Percentiles rank a stretch among this genome's conserved stretches.
phyloP scores from a whole-genome alignment of 495 filamentous ascomycete species.

The Trichoderma orchidacearum region DNA sequence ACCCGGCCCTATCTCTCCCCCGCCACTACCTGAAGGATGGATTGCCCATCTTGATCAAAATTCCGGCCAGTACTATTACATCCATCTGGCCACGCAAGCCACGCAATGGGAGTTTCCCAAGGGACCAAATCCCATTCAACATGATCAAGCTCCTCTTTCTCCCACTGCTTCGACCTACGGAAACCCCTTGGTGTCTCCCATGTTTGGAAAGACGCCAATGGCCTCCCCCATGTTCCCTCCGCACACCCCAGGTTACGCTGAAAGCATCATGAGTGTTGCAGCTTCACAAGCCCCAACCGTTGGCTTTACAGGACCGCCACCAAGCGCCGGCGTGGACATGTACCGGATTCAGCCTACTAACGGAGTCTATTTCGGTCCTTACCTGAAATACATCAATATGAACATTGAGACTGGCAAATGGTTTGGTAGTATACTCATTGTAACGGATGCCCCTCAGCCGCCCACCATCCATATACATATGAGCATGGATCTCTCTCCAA shows the following conservation, averaged over 20 bases:
- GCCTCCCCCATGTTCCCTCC: constrained; percentile 65
- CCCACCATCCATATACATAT: constrained; percentile 95
- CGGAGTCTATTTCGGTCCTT: constrained; percentile 97
- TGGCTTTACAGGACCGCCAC: constrained; percentile 75
- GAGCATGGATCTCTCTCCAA: constrained; percentile 80
- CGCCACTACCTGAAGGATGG: constrained; percentile 93
- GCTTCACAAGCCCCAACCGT: constrained; percentile 49
- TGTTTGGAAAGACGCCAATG: constrained; percentile 59
- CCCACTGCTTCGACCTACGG: constrained; percentile 68
- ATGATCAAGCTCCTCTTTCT: constrained; percentile 66
- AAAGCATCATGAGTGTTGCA: constrained; percentile 66
- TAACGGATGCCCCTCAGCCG: constrained; percentile 84
- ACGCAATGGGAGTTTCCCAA: constrained; percentile 99
- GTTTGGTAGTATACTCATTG: constrained; percentile 61
- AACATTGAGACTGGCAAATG: constrained; percentile 83
- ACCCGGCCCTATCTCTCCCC: constrained; percentile 64
- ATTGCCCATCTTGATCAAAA: constrained; percentile 92
- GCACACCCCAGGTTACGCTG: constrained; percentile 56
- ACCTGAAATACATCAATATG: constrained; percentile 94
- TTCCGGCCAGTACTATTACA: constrained; percentile 97
- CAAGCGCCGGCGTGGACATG: constrained; percentile 73
- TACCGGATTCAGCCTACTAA: constrained; percentile 91
- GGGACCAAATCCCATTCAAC: constrained; percentile 68
- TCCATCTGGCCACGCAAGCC: constrained; percentile 87
- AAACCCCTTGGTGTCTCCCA: constrained; percentile 61